Conservation (phyloP, 345 rosid species). For the Brassica carinata region DNA sequence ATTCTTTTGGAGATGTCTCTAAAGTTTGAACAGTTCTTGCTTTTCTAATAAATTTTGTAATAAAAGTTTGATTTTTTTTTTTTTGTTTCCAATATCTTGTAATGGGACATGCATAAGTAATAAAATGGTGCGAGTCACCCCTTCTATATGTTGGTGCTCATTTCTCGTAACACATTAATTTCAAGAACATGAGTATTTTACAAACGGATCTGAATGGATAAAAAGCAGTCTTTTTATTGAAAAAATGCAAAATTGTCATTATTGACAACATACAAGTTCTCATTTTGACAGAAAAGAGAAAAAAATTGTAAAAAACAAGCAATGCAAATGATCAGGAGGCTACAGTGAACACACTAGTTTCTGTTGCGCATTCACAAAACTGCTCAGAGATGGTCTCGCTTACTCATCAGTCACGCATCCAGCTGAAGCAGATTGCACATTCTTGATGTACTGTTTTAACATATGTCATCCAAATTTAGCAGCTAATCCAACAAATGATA, state of each 20-base stretch:
- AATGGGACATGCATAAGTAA: constrained; percentile 12
- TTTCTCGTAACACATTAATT: not conserved
- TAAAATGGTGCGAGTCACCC: constrained; percentile 6
- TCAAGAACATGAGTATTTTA: not conserved
- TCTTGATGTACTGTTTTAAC: constrained; percentile 83
- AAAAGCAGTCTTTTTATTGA: not conserved
- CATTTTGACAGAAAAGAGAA: not conserved
- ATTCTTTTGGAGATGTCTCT: not conserved
- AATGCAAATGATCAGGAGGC: not conserved
- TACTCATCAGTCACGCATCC: constrained; percentile 97
- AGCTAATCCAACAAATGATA: constrained; percentile 20
- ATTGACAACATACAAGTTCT: not conserved
- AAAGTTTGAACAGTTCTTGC: not conserved
- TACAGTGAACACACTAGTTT: constrained; percentile 42
- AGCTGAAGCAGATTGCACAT: constrained; percentile 75
- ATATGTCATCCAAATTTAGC: constrained; percentile 4
- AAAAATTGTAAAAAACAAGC: not conserved
- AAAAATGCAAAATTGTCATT: not conserved
- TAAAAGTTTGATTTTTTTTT: not conserved
- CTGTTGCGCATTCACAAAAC: constrained; percentile 50
- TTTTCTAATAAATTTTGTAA: constrained; percentile 11
- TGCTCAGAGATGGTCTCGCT: constrained; percentile 24
- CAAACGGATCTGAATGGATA: not conserved
- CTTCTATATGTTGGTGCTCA: not conserved
- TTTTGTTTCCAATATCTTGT: not conserved